A percentile compares a stretch with the other conserved stretches of the same genome.
phyloP scores from a whole-genome alignment of 129 eudicot species.

The Saposhnikovia divaricata region DNA sequence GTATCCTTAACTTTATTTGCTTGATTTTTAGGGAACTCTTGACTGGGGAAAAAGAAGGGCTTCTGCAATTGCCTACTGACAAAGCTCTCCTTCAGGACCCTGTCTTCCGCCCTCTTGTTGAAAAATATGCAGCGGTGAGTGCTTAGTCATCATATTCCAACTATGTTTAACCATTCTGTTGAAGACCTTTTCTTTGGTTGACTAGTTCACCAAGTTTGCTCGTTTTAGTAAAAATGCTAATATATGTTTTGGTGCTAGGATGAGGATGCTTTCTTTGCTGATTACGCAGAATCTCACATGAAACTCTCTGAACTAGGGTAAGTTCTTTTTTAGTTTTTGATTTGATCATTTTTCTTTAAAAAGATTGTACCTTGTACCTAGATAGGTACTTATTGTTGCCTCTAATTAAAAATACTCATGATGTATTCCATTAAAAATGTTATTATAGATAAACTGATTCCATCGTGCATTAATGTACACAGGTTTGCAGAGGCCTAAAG shows the following conservation, averaged over 20 bases:
- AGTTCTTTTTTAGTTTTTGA: neutral
- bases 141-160: neutral
- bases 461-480: neutral
- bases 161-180: neutral
- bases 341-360: neutral
- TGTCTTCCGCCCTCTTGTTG: neutral
- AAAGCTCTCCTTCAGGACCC: constrained; percentile 5
- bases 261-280: constrained; percentile 2
- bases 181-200: neutral
- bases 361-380: neutral
- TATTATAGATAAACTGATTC: neutral
- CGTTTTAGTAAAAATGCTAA: neutral
- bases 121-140: neutral
- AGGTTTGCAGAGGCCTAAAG: neutral
- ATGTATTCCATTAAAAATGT: too few relatives aligned
- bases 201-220: neutral
- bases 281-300: constrained; percentile 6
- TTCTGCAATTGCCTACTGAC: constrained; percentile 5
- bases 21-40: neutral
- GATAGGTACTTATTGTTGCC: too few relatives aligned
- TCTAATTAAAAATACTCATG: too few relatives aligned
- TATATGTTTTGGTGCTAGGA: neutral
- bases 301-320: neutral
- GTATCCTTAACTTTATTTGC: neutral
- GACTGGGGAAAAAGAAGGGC: neutral